Conservation (phyloP, 192 early-diverging fungal genomes). For the Anaeromyces robustus region DNA sequence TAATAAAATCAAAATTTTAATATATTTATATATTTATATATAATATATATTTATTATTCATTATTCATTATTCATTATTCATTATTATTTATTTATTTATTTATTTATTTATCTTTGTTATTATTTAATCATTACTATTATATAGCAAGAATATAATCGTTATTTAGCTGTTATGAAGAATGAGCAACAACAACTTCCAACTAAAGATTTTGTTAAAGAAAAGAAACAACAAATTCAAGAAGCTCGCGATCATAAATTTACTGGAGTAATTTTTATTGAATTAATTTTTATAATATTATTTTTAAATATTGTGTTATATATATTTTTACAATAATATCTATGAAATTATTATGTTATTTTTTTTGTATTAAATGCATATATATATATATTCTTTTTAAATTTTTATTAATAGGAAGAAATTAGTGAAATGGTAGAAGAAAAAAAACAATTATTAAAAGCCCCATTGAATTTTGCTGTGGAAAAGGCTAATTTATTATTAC, state of each 20-base stretch:
- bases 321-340: too few relatives aligned
- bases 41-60: too few relatives aligned
- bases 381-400: too few relatives aligned
- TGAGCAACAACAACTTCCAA: constrained; percentile 1
- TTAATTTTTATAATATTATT: too few relatives aligned
- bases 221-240: background rate
- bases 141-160: constrained; percentile 6
- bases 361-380: too few relatives aligned
- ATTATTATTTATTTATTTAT: too few relatives aligned
- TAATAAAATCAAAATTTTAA: too few relatives aligned
- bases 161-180: background rate
- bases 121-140: background rate
- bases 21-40: too few relatives aligned
- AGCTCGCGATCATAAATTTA: background rate
- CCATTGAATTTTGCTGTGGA: constrained; percentile 5
- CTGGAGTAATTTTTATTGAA: background rate
- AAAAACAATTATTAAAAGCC: background rate
- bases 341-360: too few relatives aligned
- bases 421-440: constrained; percentile 11
- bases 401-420: constrained; percentile 6
- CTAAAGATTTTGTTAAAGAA: background rate
- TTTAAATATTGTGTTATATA: too few relatives aligned
- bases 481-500: background rate
- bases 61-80: too few relatives aligned
- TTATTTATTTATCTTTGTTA: too few relatives aligned